Base-by-base conservation (phyloP, 805 yeast genomes). In the Candida chilensis region DNA sequence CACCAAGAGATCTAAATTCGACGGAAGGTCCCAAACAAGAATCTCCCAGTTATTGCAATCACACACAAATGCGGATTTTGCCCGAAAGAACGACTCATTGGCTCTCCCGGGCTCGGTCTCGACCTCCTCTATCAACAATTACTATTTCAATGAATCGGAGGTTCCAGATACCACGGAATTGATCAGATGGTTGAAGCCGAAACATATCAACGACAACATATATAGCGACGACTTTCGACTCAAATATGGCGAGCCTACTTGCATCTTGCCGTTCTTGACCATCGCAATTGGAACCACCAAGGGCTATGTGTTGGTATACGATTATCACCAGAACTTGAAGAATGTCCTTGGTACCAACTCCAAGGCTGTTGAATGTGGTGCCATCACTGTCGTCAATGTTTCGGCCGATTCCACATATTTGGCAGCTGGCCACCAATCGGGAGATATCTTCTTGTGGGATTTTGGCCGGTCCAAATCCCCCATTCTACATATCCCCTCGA, bases 391-490 rank as follows among this genome's bases (percentile, higher is more conserved):
- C 3, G 44, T 87, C 16, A 61, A 73, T 0, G 52, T 80, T 10
- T 78, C 92, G 0, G 55, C 71, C 5, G 95, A 88, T 47, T 79
- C 83, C 2, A 63, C 80, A 0, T 71, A 67, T 42, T 38, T 86
- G 3, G 85, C 81, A 0, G 79, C 76, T 0, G 94, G 95, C 2
- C 74, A 68, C 39, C 57, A 62, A 4, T 54, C 64, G 15, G 97
- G 96, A 0, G 61, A 60, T 32, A 64, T 88, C 2, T 55, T 66
- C 17, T 40, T 83, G 2, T 90, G 95, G 94, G 77, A 82, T 37
- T 40, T 60, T 79, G 17, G 39, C 47, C 10, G 51, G 47, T 18
- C 50, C 48, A 16, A 32, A 42, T 24, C 45, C 56, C 7, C 33
- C 45, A 3, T 59, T 65, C 2, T 39, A 41, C 13, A 44, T 42